Evolutionary conservation across 352 stramenopile genomes (phyloP).

Genomic region (Pythium apleroticum): DNA sequence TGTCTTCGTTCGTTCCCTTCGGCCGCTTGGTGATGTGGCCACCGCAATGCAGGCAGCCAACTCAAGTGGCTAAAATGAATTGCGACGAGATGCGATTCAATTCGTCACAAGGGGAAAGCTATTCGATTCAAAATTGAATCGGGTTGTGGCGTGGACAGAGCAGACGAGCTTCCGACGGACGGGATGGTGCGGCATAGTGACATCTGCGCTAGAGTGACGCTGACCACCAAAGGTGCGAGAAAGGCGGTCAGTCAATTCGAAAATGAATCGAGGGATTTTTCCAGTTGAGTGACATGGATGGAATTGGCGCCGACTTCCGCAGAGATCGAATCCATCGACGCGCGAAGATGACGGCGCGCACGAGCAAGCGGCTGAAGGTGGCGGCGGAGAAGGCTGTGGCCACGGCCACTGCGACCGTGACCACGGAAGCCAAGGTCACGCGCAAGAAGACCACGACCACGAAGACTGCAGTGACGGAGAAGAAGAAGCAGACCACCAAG

Average conservation of each 20-base stretch:
- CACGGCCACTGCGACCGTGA: background rate
- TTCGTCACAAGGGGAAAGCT: too few relatives aligned
- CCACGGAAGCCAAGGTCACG: background rate
- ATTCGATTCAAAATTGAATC: background rate
- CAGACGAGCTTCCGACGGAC: too few relatives aligned
- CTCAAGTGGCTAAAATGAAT: conserved; percentile 5
- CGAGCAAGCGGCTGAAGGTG: conserved; percentile 31
- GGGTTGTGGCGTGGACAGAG: too few relatives aligned
- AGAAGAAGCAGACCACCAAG: conserved; percentile 12
- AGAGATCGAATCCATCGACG: background rate
- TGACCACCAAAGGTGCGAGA: background rate
- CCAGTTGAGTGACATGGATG: conserved; percentile 7
- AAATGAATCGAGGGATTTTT: conserved; percentile 3
- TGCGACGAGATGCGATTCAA: background rate
- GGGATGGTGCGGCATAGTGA: background rate
- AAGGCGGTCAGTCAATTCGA: background rate
- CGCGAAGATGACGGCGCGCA: conserved; percentile 19
- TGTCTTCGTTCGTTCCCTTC: background rate
- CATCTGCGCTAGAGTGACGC: background rate
- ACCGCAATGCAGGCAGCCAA: background rate
- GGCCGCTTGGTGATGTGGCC: conserved; percentile 11
- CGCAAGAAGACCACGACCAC: background rate
- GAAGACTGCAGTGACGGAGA: conserved; percentile 1
- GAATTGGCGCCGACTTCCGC: background rate
- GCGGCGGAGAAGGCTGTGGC: conserved; percentile 22